Evolutionary conservation across 2,329 filamentous ascomycete species (phyloP), one percentile per base, ranked within the genome.

Genomic region (Scedosporium aurantiacum): DNA sequence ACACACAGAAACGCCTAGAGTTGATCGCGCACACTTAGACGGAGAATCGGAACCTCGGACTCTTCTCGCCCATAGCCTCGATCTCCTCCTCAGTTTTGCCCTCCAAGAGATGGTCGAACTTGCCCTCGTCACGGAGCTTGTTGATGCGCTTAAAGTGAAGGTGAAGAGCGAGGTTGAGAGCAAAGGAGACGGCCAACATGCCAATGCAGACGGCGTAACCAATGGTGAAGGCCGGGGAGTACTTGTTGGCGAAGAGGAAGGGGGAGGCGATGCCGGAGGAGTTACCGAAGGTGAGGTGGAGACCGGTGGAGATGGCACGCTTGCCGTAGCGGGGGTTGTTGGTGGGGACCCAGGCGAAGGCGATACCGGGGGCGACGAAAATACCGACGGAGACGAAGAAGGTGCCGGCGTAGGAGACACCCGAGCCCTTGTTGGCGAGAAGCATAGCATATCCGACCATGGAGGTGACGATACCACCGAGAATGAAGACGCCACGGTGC

Each of bases 321-420:
- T 87, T 88, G 6, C 83, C 84, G 64, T 87, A 87, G 5, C 84
- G 76, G 0, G 85, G 85, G 40, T 81, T 77, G 63, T 87, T 88
- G 8, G 78, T 79, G 0, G 82, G 75, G 28, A 81, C 66, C 73
- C 73, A 75, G 18, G 71, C 72, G 54, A 75, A 67, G 0, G 72
- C 70, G 10, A 73, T 66, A 3, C 73, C 70, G 1, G 73, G 69
- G 1, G 70, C 66, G 2, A 70, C 67, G 67, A 87, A 88, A 2
- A 88, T 70, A 0, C 84, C 84, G 70, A 83, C 74, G 0, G 85
- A 83, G 0, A 87, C 79, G 37, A 88, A 72, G 69, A 86, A 82
- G 65, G 83, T 86, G 2, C 83, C 71, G 0, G 84, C 82, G 64
- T 87, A 89, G 63, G 83, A 82, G 0, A 82, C 82, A 0, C 76